These are phyloP conservation scores for Solanum hybrid DNA, from an alignment of 305 asterid genomes.

Conservation along the genomic window DNA sequence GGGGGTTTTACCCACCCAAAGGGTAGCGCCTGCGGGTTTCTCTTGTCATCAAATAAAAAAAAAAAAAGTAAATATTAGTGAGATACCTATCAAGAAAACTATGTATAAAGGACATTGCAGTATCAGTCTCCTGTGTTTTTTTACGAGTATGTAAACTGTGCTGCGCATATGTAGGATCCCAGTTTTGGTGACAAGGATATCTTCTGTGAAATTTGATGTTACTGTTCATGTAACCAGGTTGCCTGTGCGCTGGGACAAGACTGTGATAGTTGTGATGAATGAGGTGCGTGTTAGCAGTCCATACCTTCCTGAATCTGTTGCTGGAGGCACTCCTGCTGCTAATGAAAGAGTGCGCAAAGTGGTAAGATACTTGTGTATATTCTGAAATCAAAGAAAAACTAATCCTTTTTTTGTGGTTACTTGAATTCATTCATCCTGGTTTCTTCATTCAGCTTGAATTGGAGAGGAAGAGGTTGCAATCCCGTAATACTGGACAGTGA, in stretches of 20 bases:
- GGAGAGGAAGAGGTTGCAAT: conserved; percentile 71
- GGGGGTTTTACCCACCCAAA: too few relatives aligned
- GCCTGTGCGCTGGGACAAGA: conserved; percentile 85
- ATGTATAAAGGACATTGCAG: neutral
- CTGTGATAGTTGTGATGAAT: conserved; percentile 77
- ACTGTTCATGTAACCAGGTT: conserved; percentile 36
- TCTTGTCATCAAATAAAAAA: too few relatives aligned
- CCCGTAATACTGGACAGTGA: conserved; percentile 30
- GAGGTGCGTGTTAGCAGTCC: conserved; percentile 89
- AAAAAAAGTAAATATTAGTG: neutral
- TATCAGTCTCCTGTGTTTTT: neutral
- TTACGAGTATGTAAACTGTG: neutral
- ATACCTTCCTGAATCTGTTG: conserved; percentile 70
- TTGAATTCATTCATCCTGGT: neutral
- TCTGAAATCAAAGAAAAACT: neutral
- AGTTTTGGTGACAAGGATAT: neutral
- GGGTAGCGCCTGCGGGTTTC: too few relatives aligned
- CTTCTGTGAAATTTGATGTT: neutral
- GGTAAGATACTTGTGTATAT: conserved; percentile 36
- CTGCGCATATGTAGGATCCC: neutral
- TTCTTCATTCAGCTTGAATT: conserved; percentile 42
- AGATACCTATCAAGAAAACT: neutral
- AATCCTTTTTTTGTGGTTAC: neutral
- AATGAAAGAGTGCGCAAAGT: conserved; percentile 89
- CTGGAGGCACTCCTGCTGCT: conserved; percentile 81